These are phyloP conservation scores for Globisporangium heterothallicum DNA, from an alignment of 352 stramenopile species.

Conservation along the genomic window DNA sequence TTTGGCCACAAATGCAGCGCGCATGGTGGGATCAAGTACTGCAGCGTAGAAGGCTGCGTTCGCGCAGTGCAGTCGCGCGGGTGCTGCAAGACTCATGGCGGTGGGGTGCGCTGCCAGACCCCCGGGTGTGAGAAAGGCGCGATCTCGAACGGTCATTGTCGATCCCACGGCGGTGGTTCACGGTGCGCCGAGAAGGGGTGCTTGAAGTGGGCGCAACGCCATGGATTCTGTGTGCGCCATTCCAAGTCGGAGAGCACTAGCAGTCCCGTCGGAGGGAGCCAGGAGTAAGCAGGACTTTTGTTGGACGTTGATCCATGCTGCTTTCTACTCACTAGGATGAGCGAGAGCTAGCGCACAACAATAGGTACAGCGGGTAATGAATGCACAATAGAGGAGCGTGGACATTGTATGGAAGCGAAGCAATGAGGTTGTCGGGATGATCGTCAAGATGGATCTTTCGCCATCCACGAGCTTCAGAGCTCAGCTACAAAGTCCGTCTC, in stretches of 20 bases:
- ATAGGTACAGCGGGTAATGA: too few relatives aligned
- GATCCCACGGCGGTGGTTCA: slow-evolving; percentile 72
- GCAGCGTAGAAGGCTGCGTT: slow-evolving; percentile 57
- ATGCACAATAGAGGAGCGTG: too few relatives aligned
- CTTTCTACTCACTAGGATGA: too few relatives aligned
- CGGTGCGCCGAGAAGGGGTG: slow-evolving; percentile 65
- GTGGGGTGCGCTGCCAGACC: slow-evolving; percentile 76
- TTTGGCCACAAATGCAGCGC: slow-evolving; percentile 80
- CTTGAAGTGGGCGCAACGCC: slow-evolving; percentile 70
- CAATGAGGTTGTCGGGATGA: too few relatives aligned
- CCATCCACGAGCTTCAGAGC: too few relatives aligned
- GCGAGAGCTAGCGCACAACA: too few relatives aligned
- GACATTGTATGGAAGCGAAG: too few relatives aligned
- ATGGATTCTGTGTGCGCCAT: slow-evolving; percentile 70
- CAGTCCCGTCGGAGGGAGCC: too few relatives aligned
- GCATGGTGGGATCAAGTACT: slow-evolving; percentile 76
- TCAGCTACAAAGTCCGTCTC: too few relatives aligned
- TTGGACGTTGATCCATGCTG: too few relatives aligned
- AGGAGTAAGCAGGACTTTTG: too few relatives aligned
- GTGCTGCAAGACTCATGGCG: slow-evolving; percentile 84
- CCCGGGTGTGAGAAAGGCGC: slow-evolving; percentile 76
- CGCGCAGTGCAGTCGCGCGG: slow-evolving; percentile 78
- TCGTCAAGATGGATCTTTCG: too few relatives aligned
- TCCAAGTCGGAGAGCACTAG: slow-evolving; percentile 27
- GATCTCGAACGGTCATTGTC: slow-evolving; percentile 83